A percentile compares a stretch with the other conserved stretches of the same genome.
phyloP scores from a whole-genome alignment of 805 yeast species.

The Metschnikowia similis region DNA sequence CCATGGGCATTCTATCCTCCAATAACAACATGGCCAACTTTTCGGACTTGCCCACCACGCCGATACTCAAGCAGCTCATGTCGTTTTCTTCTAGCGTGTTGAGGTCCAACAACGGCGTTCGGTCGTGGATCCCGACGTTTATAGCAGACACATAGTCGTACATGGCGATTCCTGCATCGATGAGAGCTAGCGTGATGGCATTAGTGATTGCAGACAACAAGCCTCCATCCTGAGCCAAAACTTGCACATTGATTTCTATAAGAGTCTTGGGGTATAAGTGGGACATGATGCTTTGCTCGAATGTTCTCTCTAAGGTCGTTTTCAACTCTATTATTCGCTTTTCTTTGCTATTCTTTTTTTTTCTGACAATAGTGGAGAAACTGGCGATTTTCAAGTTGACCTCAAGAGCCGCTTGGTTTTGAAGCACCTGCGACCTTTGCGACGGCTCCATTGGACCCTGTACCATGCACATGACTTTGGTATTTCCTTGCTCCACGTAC shows the following conservation, averaged over 20 bases:
- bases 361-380: slow-evolving; percentile 73
- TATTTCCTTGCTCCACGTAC: slow-evolving; percentile 85
- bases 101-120: slow-evolving; percentile 72
- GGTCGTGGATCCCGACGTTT: slow-evolving; percentile 75
- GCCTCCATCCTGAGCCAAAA: slow-evolving; percentile 89
- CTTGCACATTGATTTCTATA: slow-evolving; percentile 70
- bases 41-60: slow-evolving; percentile 77
- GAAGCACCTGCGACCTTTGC: slow-evolving; percentile 46
- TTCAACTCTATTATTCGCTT: slow-evolving; percentile 64
- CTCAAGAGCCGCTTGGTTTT: slow-evolving; percentile 52
- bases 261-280: slow-evolving; percentile 79
- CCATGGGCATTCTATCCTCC: slow-evolving; percentile 84
- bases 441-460: slow-evolving; percentile 89
- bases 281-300: slow-evolving; percentile 67
- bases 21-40: slow-evolving; percentile 71
- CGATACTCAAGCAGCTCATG: slow-evolving; percentile 75
- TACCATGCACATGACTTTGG: slow-evolving; percentile 80
- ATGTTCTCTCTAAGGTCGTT: slow-evolving; percentile 63
- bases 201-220: slow-evolving; percentile 73
- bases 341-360: slow-evolving; percentile 65
- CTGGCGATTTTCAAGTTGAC: slow-evolving; percentile 72
- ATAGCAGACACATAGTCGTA: slow-evolving; percentile 83
- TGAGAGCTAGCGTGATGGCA: slow-evolving; percentile 81
- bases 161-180: slow-evolving; percentile 95
- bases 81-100: slow-evolving; percentile 81